These are phyloP conservation scores for Scutellaria barbata DNA, from an alignment of 257 asterid species.

Conservation along the genomic window DNA sequence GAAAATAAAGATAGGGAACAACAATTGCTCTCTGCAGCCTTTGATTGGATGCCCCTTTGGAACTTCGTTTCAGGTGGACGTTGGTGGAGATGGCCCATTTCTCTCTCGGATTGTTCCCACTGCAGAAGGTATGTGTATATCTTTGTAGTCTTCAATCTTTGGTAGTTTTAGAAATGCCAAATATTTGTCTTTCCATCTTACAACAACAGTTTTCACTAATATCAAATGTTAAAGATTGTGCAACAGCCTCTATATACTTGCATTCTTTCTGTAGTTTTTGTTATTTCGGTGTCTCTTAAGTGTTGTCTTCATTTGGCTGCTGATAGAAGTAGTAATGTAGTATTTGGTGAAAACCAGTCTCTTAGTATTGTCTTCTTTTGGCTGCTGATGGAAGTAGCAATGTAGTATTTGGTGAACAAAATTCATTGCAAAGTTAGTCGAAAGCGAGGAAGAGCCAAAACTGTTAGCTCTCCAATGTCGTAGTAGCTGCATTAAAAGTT, in stretches of 20 bases:
- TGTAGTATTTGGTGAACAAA: background rate
- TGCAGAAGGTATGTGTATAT: slow-evolving; percentile 55
- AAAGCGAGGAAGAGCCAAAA: background rate
- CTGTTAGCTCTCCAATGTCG: background rate
- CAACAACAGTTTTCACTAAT: background rate
- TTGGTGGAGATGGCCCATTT: slow-evolving; percentile 69
- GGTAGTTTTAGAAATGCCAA: background rate
- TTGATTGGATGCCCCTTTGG: slow-evolving; percentile 89
- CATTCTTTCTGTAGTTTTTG: background rate
- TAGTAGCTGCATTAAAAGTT: background rate
- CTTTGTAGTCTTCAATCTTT: background rate
- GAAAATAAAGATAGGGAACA: slow-evolving; percentile 83
- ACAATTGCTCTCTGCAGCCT: slow-evolving; percentile 76
- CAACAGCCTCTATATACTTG: background rate
- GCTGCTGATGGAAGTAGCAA: background rate
- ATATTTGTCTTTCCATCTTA: background rate
- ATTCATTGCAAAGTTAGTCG: background rate
- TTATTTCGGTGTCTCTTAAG: background rate
- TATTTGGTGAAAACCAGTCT: background rate
- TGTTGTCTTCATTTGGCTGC: background rate
- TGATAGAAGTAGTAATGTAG: background rate
- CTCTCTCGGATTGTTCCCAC: slow-evolving; percentile 61
- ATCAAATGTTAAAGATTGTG: background rate
- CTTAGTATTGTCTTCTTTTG: background rate
- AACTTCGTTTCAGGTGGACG: slow-evolving; percentile 71